Percentiles rank a stretch among this genome's conserved stretches.
Conservation (phyloP, 2,329 filamentous ascomycete species). For the Diplodia intermedia region DNA sequence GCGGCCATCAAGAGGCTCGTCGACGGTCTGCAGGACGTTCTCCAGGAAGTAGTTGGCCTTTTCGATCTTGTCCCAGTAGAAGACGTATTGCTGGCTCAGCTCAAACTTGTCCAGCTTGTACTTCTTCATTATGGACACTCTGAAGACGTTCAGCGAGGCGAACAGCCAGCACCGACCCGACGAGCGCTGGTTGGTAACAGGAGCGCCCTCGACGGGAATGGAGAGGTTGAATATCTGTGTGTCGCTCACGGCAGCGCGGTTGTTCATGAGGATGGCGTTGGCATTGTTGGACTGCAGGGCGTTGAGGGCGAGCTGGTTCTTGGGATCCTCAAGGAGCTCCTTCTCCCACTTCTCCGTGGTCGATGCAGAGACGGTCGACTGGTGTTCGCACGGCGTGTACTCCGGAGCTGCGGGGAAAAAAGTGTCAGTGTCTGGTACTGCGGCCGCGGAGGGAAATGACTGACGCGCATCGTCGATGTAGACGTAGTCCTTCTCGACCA, state of each 20-base stretch:
- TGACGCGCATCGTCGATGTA: slow-evolving; percentile 57
- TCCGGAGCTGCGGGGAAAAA: slow-evolving; percentile 38
- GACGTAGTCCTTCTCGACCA: slow-evolving; percentile 59
- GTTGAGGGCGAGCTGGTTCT: slow-evolving; percentile 76
- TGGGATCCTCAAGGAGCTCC: slow-evolving; percentile 67
- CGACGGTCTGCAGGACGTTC: slow-evolving; percentile 76
- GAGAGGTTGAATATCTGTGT: slow-evolving; percentile 83
- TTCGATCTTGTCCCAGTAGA: slow-evolving; percentile 94
- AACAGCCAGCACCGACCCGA: slow-evolving; percentile 93
- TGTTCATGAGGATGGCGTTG: slow-evolving; percentile 69
- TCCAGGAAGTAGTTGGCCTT: slow-evolving; percentile 91
- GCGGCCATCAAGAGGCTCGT: slow-evolving; percentile 73
- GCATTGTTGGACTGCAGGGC: slow-evolving; percentile 74
- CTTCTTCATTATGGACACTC: slow-evolving; percentile 84
- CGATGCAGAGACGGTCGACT: slow-evolving; percentile 56
- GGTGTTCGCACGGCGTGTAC: slow-evolving; percentile 39
- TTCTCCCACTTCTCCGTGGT: slow-evolving; percentile 66
- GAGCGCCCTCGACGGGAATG: slow-evolving; percentile 80
- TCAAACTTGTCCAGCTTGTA: slow-evolving; percentile 80
- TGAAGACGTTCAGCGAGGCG: slow-evolving; percentile 88
- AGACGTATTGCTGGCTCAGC: slow-evolving; percentile 85
- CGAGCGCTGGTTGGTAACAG: slow-evolving; percentile 82
- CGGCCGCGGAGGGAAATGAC: slow-evolving; percentile 24
- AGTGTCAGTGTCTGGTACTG: slow-evolving; percentile 1
- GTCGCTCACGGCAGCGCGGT: slow-evolving; percentile 68